phyloP scores from a whole-genome alignment of 192 early-diverging fungal genomes.

The Helicostylum pulchrum region DNA sequence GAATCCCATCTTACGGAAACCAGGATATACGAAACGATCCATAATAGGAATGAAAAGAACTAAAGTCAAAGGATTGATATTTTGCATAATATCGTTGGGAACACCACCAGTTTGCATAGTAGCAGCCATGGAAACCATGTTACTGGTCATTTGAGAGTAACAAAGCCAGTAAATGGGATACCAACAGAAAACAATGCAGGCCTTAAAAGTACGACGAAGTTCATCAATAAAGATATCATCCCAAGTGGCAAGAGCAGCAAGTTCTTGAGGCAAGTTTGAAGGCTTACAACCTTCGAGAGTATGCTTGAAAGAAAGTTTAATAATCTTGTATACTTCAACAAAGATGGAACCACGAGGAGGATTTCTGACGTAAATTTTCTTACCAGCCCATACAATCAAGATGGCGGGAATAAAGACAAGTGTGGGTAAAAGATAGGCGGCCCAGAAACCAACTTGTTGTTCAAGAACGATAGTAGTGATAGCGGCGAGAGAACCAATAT shows the following conservation, averaged over 20 bases:
- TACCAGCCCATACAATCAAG: conserved; percentile 46
- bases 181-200: conserved; percentile 67
- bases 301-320: conserved; percentile 32
- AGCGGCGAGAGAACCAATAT: conserved; percentile 62
- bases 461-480: conserved; percentile 54
- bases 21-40: conserved; percentile 60
- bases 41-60: conserved; percentile 70
- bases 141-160: conserved; percentile 60
- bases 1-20: conserved; percentile 46
- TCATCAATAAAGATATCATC: conserved; percentile 73
- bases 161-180: conserved; percentile 77
- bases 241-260: conserved; percentile 46
- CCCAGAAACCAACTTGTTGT: conserved; percentile 55
- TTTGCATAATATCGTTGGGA: conserved; percentile 67
- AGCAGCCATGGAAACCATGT: conserved; percentile 58
- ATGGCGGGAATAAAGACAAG: conserved; percentile 55
- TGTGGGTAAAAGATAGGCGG: conserved; percentile 58
- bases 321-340: conserved; percentile 43
- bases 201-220: conserved; percentile 52
- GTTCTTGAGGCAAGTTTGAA: conserved; percentile 39
- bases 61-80: conserved; percentile 62
- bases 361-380: conserved; percentile 47
- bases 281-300: conserved; percentile 64
- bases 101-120: conserved; percentile 54
- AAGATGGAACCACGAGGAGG: conserved; percentile 62